These are phyloP conservation scores for Candida vaughaniae DNA, from an alignment of 805 yeast genomes.

Conservation along the genomic window DNA sequence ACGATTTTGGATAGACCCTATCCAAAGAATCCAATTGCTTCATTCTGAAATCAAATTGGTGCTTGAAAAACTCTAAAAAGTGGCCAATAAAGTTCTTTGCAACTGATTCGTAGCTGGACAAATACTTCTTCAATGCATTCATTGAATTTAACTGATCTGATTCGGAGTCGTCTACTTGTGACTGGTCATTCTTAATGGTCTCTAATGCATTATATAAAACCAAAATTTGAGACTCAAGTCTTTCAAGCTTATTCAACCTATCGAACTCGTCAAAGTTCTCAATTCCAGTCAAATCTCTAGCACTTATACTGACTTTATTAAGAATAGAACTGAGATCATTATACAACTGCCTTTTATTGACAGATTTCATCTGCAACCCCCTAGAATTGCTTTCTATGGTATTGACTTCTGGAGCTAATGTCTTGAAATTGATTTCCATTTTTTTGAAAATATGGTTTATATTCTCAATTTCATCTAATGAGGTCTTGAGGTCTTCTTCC, in stretches of 20 bases:
- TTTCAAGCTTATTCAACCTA: slow-evolving; percentile 40
- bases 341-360: slow-evolving; percentile 75
- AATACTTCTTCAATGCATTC: slow-evolving; percentile 70
- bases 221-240: slow-evolving; percentile 54
- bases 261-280: slow-evolving; percentile 48
- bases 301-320: slow-evolving; percentile 66
- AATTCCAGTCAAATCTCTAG: slow-evolving; percentile 49
- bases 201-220: slow-evolving; percentile 63
- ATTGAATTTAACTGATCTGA: slow-evolving; percentile 51
- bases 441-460: slow-evolving; percentile 36
- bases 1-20: slow-evolving; percentile 19
- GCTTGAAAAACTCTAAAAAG: slow-evolving; percentile 37
- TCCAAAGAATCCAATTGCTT: slow-evolving; percentile 27
- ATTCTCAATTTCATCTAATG: slow-evolving; percentile 37
- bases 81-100: slow-evolving; percentile 50
- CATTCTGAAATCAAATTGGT: slow-evolving; percentile 33
- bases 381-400: slow-evolving; percentile 72
- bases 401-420: slow-evolving; percentile 62
- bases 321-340: slow-evolving; percentile 67
- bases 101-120: slow-evolving; percentile 56
- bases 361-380: slow-evolving; percentile 79
- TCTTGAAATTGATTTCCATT: slow-evolving; percentile 39
- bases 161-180: slow-evolving; percentile 37
- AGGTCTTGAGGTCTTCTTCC: slow-evolving; percentile 31
- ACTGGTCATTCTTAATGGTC: slow-evolving; percentile 45